Evolutionary conservation across 768 basidiomycete species (phyloP), one percentile per base, ranked within the genome.

Genomic region (Mycena capillaripes): DNA sequence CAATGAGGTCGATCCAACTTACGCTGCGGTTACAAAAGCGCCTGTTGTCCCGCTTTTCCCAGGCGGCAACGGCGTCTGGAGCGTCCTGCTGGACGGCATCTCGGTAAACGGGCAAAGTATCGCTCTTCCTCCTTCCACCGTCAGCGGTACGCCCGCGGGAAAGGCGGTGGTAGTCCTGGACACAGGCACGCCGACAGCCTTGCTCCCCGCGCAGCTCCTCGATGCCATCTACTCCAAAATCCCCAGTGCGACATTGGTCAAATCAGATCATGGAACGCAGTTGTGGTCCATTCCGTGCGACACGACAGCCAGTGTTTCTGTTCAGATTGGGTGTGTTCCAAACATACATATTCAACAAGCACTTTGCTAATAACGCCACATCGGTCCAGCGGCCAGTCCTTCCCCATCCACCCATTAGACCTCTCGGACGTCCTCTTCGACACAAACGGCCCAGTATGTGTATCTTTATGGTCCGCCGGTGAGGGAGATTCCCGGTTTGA

Each of bases 1-100:
- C 27, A 70, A 70, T 27, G 69, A 56, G 17, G 12, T 63, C 25
- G 69, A 70, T 32, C 10, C 10, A 4, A 25, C 19, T 10, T 70
- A 63, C 25, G 25, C n/a, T 2, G 61, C n/a, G 1, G 60, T 40
- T 2, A 3, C 25, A 5, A 36, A 34, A n/a, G 11, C 61, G 9
- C 40, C 29, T 1, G 17, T 10, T 0, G 8, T 63, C 2, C 61
- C 53, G 3, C 21, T 59, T 14, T 5, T 59, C 7, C 38, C 57
- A 8, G 57, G 36, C 11, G 23, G 1, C 30, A 34, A n/a, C 23
- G 11, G 2, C 9, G 2, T 17, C 3, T 63, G 61, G 61, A 34
- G 30, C 34, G 36, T 63, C 12, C 8, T 19, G 1, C 10, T 63
- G 0, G 61, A 63, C 32, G n/a, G 30, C 32, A 36, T 63, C 23